phyloP scores from a whole-genome alignment of 257 asterid genomes.

The Nyctanthes arbortristis region DNA sequence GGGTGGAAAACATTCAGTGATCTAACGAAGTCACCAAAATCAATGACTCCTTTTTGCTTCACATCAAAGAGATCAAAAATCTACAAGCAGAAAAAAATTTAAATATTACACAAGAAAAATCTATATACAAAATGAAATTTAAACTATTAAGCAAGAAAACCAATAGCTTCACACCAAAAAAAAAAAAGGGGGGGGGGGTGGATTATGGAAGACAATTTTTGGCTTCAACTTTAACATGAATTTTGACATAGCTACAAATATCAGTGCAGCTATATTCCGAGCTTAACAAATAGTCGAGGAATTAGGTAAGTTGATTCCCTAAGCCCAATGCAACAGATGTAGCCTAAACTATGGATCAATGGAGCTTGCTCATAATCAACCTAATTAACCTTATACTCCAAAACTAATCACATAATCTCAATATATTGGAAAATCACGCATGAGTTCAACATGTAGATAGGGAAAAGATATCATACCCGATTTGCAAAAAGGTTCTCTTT shows the following conservation, averaged over 20 bases:
- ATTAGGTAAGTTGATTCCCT: not conserved
- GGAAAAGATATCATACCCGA: conserved; percentile 51
- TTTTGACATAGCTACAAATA: not conserved
- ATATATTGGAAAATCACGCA: conserved; percentile 42
- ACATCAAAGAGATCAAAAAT: conserved; percentile 94
- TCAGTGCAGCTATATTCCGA: not conserved
- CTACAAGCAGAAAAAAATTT: conserved; percentile 43
- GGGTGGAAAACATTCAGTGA: conserved; percentile 97
- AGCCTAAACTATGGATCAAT: conserved; percentile 13
- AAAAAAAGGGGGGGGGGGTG: not conserved
- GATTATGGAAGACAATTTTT: not conserved
- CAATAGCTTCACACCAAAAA: not conserved
- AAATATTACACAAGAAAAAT: conserved; percentile 11
- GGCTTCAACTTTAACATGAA: not conserved
- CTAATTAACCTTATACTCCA: conserved; percentile 9
- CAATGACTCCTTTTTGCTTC: conserved; percentile 93
- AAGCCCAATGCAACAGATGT: not conserved
- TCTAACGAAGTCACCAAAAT: conserved; percentile 94
- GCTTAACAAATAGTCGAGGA: not conserved
- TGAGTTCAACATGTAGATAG: conserved; percentile 41
- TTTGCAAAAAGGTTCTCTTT: conserved; percentile 92
- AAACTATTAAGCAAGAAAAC: too few species aligned
- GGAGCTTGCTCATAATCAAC: conserved; percentile 3
- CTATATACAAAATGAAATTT: too few species aligned
- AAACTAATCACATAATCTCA: not conserved